Conservation (phyloP, 2,329 filamentous ascomycete species). For the Aspergillus tubingensis region DNA sequence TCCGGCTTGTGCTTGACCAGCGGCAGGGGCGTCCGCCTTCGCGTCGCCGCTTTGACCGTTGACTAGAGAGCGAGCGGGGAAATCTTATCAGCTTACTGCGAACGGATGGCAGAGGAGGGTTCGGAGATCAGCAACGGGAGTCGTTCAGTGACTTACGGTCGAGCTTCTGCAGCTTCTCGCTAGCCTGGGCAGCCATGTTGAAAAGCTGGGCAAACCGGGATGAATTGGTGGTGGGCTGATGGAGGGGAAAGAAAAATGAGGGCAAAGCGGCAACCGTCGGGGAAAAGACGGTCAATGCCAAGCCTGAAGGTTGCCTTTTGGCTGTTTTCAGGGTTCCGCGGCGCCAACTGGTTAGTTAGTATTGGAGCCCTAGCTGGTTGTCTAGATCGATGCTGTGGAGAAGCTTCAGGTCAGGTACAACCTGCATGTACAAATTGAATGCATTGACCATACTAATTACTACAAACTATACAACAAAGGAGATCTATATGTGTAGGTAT, state of each 20-base stretch:
- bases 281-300: slow-evolving; percentile 12
- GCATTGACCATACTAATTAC: too few species aligned
- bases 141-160: slow-evolving; percentile 33
- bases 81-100: slow-evolving; percentile 24
- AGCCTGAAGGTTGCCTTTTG: slow-evolving; percentile 8
- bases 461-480: too few species aligned
- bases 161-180: slow-evolving; percentile 44
- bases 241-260: slow-evolving; percentile 23
- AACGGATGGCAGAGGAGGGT: not conserved
- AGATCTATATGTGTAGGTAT: too few species aligned
- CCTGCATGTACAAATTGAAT: not conserved
- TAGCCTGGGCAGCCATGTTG: slow-evolving; percentile 47
- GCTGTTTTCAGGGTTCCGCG: not conserved
- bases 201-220: slow-evolving; percentile 22
- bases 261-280: slow-evolving; percentile 13
- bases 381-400: not conserved
- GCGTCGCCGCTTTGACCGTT: slow-evolving; percentile 42
- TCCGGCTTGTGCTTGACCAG: slow-evolving; percentile 41
- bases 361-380: not conserved
- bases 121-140: not conserved
- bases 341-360: not conserved
- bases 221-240: slow-evolving; percentile 23
- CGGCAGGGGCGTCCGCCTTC: slow-evolving; percentile 33
- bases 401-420: not conserved
- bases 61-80: slow-evolving; percentile 30